Evolutionary conservation across 2,329 filamentous ascomycete species (phyloP).

Genomic region (Sclerotinia spermophila): DNA sequence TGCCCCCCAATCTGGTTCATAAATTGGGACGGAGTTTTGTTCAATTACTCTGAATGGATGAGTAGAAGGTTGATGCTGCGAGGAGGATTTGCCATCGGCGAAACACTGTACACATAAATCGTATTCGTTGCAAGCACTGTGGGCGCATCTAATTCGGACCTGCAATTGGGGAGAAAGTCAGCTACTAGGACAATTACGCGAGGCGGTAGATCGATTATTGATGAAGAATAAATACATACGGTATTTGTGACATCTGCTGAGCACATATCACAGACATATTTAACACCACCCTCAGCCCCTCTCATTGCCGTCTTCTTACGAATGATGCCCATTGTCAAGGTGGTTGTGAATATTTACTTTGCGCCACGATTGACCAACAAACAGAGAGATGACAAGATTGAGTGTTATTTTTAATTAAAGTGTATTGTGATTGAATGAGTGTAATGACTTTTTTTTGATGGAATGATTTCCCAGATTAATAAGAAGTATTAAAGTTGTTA

Average conservation of each 20-base stretch:
- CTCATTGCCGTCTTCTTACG: conserved; percentile 88
- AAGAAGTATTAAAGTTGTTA: neutral
- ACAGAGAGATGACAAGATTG: neutral
- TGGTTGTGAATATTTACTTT: conserved; percentile 1
- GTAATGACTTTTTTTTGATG: neutral
- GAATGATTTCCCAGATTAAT: neutral
- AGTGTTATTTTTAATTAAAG: neutral
- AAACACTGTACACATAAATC: conserved; percentile 97
- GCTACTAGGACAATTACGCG: neutral
- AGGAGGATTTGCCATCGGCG: conserved; percentile 72
- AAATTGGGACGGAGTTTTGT: conserved; percentile 97
- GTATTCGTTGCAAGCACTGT: conserved; percentile 78
- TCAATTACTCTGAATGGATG: conserved; percentile 94
- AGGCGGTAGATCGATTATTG: neutral
- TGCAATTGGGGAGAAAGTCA: conserved; percentile 39
- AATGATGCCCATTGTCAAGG: conserved; percentile 75
- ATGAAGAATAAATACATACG: conserved; percentile 53
- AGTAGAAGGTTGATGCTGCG: conserved; percentile 79
- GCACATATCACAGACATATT: conserved; percentile 97
- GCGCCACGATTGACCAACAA: conserved; percentile 10
- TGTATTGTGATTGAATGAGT: neutral
- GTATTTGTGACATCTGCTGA: conserved; percentile 96
- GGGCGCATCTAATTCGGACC: conserved; percentile 91
- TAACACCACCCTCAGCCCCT: conserved; percentile 82
- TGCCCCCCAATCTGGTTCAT: conserved; percentile 90